Percentiles rank a stretch among this genome's conserved stretches.
phyloP scores from a whole-genome alignment of 2,329 filamentous ascomycete species.

The Hymenoscyphus scutula region DNA sequence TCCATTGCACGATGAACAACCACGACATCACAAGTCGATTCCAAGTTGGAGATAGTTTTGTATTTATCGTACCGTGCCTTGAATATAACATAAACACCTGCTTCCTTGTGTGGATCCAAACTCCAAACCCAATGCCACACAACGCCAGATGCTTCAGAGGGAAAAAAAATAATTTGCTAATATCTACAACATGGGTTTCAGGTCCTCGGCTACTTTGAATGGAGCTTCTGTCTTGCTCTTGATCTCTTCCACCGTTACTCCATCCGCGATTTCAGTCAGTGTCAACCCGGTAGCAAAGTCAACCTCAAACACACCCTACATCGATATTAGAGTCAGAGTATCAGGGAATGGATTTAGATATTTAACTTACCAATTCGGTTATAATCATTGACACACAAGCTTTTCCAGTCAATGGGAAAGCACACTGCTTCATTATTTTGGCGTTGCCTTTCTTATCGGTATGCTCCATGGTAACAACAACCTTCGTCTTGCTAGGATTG shows the following conservation, averaged over 20 bases:
- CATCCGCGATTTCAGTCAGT: slow-evolving; percentile 81
- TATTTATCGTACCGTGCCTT: not conserved
- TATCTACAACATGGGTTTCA: slow-evolving; percentile 71
- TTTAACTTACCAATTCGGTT: slow-evolving; percentile 67
- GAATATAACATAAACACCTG: not conserved
- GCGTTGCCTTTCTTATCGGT: slow-evolving; percentile 92
- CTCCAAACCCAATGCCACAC: slow-evolving; percentile 14
- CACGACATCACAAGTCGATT: too few relatives aligned
- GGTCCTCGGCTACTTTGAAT: slow-evolving; percentile 75
- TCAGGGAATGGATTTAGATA: too few relatives aligned
- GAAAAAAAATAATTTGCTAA: not conserved
- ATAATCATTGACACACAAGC: slow-evolving; percentile 88
- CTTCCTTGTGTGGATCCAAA: not conserved
- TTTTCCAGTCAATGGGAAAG: slow-evolving; percentile 87
- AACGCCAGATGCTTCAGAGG: slow-evolving; percentile 13
- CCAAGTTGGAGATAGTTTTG: not conserved
- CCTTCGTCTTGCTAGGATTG: slow-evolving; percentile 82
- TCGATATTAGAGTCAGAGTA: slow-evolving; percentile 15
- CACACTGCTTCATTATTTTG: slow-evolving; percentile 94
- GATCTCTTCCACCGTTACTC: slow-evolving; percentile 85
- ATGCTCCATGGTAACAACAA: slow-evolving; percentile 97
- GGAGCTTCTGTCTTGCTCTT: slow-evolving; percentile 83
- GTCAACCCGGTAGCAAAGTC: slow-evolving; percentile 79
- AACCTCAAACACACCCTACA: slow-evolving; percentile 65
- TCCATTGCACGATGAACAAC: not conserved